Evolutionary conservation across 2,329 filamentous ascomycete genomes (phyloP), one percentile per base, ranked within the genome.

Genomic region (Cladophialophora exuberans): DNA sequence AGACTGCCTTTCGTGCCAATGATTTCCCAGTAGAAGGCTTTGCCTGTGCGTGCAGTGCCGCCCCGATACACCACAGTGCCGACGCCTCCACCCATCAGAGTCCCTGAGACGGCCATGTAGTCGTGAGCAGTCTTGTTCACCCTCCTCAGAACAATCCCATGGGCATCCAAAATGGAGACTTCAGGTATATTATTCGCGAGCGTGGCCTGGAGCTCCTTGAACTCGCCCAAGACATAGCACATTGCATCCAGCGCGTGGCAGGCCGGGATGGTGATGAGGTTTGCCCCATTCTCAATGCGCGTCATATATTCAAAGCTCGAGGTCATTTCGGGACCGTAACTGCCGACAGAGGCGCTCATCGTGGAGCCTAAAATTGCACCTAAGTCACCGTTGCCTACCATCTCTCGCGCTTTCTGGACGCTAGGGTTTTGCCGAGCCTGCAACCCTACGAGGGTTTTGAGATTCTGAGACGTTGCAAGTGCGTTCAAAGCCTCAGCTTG

Each of bases 301-400:
- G 53, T 26, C 7, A 33, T 33, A 44, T 62, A 61, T 13, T 49
- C 45, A 13, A 23, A 33, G 7, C 30, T 31, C 13, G 45, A n/a
- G n/a, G 20, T 6, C 20, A 36, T 22, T 17, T 30, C 18, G 4
- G 39, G 23, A 15, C 55, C 52, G 15, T 48, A 49, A 1, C 58
- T 38, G 13, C 43, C 28, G 4, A 52, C 50, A 10, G 45, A 31
- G 1, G 22, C 57, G 2, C 42, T 15, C 68, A n/a, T 78, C 23
- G 33, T 82, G 76, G n/a, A 73, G 53, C 80, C 81, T 4, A 84
- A 59, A 0, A 85, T 69, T 35, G 73, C 76, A 0, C 83, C 82
- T 22, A 85, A 75, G 3, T 66, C 67, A 0, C 78, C 79, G 0
- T 68, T 64, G 0, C 62, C 64, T 3, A 85, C 45, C 2, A 83